phyloP scores from a whole-genome alignment of 768 basidiomycete species.

The Mycena capillaripes region DNA sequence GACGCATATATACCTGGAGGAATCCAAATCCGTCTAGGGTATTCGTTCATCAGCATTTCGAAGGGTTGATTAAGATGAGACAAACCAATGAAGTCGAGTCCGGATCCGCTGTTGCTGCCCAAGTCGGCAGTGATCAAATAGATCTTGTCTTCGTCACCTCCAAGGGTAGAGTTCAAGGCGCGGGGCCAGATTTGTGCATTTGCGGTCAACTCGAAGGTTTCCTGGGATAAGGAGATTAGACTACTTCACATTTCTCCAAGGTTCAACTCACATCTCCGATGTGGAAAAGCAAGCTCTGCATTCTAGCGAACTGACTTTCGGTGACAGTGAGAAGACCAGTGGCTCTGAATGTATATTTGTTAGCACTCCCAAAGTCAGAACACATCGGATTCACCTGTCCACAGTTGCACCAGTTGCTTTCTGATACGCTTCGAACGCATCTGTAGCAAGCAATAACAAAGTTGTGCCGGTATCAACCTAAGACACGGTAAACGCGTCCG shows the following conservation, averaged over 20 bases:
- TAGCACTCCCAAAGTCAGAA: background rate
- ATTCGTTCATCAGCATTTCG: conserved; percentile 4
- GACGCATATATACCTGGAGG: conserved; percentile 48
- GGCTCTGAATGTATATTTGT: conserved; percentile 44
- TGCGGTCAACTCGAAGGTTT: conserved; percentile 67
- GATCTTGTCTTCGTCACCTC: conserved; percentile 64
- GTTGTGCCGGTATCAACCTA: conserved; percentile 67
- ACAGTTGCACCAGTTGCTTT: conserved; percentile 64
- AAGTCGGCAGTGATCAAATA: conserved; percentile 72
- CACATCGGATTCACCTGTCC: conserved; percentile 56
- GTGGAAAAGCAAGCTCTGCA: conserved; percentile 67
- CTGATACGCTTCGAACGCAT: conserved; percentile 71
- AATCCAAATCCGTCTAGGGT: conserved; percentile 66
- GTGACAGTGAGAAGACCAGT: conserved; percentile 73
- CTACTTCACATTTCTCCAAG: too few species aligned
- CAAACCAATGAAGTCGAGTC: conserved; percentile 77
- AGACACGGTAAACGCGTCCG: too few species aligned
- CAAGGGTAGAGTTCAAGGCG: conserved; percentile 67
- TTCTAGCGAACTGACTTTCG: conserved; percentile 57
- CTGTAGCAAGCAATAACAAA: conserved; percentile 67
- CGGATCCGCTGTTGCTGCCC: conserved; percentile 63
- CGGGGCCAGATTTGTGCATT: conserved; percentile 83
- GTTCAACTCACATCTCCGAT: conserved; percentile 56
- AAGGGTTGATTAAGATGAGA: conserved; percentile 11
- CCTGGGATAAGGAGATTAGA: conserved; percentile 43